phyloP scores from a whole-genome alignment of 768 basidiomycete species.

The Tremella yokohamensis region DNA sequence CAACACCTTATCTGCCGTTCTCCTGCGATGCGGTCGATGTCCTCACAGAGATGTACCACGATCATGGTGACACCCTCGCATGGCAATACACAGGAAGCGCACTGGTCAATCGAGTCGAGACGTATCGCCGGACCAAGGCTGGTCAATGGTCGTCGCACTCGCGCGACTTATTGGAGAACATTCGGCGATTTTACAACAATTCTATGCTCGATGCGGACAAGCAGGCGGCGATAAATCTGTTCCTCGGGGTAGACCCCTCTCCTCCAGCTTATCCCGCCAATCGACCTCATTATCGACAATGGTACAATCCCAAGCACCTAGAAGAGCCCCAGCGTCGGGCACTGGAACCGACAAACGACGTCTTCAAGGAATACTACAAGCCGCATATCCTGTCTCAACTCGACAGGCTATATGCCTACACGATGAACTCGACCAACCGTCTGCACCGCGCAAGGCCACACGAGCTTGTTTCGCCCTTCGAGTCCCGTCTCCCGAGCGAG shows the following conservation, averaged over 20 bases:
- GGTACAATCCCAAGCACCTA: slow-evolving; percentile 66
- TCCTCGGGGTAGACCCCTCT: slow-evolving; percentile 52
- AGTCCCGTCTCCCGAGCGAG: neutral
- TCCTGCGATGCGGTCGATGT: slow-evolving; percentile 94
- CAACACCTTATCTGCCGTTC: slow-evolving; percentile 77
- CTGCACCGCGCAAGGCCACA: slow-evolving; percentile 35
- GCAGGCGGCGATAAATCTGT: slow-evolving; percentile 95
- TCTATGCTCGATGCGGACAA: slow-evolving; percentile 93
- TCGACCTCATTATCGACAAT: slow-evolving; percentile 73
- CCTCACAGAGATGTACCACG: slow-evolving; percentile 97
- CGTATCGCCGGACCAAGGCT: slow-evolving; percentile 73
- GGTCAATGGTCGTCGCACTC: slow-evolving; percentile 98
- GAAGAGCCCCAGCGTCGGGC: slow-evolving; percentile 29
- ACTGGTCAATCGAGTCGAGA: slow-evolving; percentile 92
- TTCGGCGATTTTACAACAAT: slow-evolving; percentile 91
- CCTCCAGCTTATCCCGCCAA: slow-evolving; percentile 54
- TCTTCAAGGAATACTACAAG: slow-evolving; percentile 61
- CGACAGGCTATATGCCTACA: slow-evolving; percentile 48
- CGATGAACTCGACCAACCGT: slow-evolving; percentile 50
- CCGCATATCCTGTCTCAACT: slow-evolving; percentile 56
- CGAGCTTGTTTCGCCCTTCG: neutral
- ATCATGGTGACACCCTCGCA: slow-evolving; percentile 92
- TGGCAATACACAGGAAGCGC: slow-evolving; percentile 96
- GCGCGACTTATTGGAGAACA: slow-evolving; percentile 82
- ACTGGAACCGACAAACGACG: slow-evolving; percentile 64